Percentiles rank a stretch among this genome's conserved stretches.
phyloP scores from a whole-genome alignment of 768 basidiomycete species.

The Podaxis rugospora region DNA sequence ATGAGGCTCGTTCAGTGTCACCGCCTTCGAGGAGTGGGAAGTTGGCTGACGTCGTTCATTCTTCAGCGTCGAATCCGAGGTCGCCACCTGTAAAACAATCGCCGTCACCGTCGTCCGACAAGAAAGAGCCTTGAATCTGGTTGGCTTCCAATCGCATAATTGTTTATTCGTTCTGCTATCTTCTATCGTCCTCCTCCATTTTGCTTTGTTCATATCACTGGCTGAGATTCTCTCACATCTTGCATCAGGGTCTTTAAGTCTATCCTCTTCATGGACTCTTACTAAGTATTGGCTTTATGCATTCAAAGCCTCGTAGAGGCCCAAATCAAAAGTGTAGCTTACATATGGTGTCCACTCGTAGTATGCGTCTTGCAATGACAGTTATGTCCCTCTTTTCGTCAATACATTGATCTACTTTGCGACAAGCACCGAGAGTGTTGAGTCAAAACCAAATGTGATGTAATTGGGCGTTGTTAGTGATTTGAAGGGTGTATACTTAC shows the following conservation, averaged over 20 bases:
- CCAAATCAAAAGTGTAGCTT: conserved; percentile 7
- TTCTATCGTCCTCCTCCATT: conserved; percentile 15
- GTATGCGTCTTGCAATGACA: neutral
- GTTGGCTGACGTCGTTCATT: conserved; percentile 46
- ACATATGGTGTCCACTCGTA: neutral
- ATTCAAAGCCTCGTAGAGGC: neutral
- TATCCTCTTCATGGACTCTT: neutral
- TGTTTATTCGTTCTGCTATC: neutral
- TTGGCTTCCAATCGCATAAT: neutral
- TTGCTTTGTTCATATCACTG: conserved; percentile 8
- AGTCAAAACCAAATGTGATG: neutral
- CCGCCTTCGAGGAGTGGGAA: conserved; percentile 47
- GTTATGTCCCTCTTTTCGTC: neutral
- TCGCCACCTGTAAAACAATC: conserved; percentile 50
- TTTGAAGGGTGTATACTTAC: neutral
- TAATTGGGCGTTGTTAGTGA: neutral
- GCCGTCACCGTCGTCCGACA: conserved; percentile 50
- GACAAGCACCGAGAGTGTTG: neutral
- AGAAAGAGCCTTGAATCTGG: conserved; percentile 28
- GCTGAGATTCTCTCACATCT: neutral
- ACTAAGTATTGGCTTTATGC: neutral
- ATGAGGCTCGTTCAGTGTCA: conserved; percentile 45
- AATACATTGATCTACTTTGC: neutral
- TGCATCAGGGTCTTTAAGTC: neutral
- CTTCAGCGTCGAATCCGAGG: conserved; percentile 30